A percentile compares a stretch with the other conserved stretches of the same genome.
Evolutionary conservation across 2,329 filamentous ascomycete genomes (phyloP).

Genomic region (Coniochaeta hoffmannii): DNA sequence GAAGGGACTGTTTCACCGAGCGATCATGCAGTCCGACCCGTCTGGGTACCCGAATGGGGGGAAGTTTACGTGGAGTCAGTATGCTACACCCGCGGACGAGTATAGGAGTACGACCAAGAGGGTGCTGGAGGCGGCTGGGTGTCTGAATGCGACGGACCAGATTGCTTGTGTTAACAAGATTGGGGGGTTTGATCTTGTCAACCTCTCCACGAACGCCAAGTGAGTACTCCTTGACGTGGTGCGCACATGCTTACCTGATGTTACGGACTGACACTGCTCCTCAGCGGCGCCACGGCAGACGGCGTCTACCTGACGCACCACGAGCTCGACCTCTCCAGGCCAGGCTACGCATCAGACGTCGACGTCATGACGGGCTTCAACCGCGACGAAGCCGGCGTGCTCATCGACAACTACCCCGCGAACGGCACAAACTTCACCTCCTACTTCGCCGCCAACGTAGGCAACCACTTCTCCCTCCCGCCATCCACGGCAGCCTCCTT

Average conservation of each 20-base stretch:
- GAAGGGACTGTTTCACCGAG: conserved; percentile 20
- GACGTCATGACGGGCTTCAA: conserved; percentile 27
- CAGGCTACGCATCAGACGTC: conserved; percentile 17
- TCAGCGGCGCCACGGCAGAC: conserved; percentile 19
- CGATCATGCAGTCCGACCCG: conserved; percentile 21
- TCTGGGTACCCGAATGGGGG: conserved; percentile 15
- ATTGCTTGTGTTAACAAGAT: conserved; percentile 18
- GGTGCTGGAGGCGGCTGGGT: conserved; percentile 18
- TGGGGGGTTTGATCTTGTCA: conserved; percentile 20
- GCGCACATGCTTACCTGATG: background rate
- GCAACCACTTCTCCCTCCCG: conserved; percentile 10
- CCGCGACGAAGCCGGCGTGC: conserved; percentile 22
- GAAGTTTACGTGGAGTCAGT: conserved; percentile 11
- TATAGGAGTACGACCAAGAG: conserved; percentile 12
- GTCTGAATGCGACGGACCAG: conserved; percentile 13
- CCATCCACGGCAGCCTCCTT: conserved; percentile 10
- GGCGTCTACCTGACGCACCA: conserved; percentile 19
- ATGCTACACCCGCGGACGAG: conserved; percentile 14
- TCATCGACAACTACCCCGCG: conserved; percentile 14
- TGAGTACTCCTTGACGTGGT: conserved; percentile 4
- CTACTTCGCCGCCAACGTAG: conserved; percentile 13
- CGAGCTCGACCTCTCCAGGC: conserved; percentile 19
- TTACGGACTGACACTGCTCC: background rate
- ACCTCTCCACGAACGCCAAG: conserved; percentile 20
- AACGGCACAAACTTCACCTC: conserved; percentile 10